Evolutionary conservation across 179 eudicot genomes (phyloP).

Genomic region (Spergularia azorica): DNA sequence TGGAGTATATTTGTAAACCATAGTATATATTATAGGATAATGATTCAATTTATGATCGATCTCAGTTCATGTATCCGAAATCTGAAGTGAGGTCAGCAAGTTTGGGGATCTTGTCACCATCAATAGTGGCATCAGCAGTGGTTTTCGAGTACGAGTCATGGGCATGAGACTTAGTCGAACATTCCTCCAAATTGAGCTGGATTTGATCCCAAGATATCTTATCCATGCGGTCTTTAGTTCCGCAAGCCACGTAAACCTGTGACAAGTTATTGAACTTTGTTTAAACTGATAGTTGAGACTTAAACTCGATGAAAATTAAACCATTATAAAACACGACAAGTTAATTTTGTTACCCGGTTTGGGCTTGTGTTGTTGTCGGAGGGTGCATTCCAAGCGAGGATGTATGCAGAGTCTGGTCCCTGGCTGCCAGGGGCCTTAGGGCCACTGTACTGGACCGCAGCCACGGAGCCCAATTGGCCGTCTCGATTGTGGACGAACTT

Average conservation of each 20-base stretch:
- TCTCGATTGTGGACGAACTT: background rate
- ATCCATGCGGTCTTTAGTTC: background rate
- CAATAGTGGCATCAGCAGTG: background rate
- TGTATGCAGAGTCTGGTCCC: background rate
- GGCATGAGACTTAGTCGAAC: background rate
- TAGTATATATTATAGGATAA: too few species aligned
- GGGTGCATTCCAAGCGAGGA: slow-evolving; percentile 8
- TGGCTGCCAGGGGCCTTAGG: background rate
- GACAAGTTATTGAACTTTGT: background rate
- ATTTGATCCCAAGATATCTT: slow-evolving; percentile 1
- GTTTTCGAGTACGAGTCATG: slow-evolving; percentile 1
- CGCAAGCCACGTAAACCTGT: slow-evolving; percentile 3
- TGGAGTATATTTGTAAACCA: too few species aligned
- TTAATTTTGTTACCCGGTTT: background rate
- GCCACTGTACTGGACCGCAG: slow-evolving; percentile 5
- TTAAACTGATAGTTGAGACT: background rate
- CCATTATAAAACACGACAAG: too few species aligned
- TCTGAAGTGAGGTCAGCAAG: slow-evolving; percentile 3
- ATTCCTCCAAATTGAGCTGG: background rate
- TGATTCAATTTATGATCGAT: background rate
- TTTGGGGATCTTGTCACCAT: background rate
- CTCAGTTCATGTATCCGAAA: slow-evolving; percentile 7
- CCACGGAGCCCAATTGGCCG: background rate
- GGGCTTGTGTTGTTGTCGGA: background rate
- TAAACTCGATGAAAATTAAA: background rate